Evolutionary conservation across 2,329 filamentous ascomycete genomes (phyloP), one percentile per base, ranked within the genome.

Genomic region (Xylaria sp.): DNA sequence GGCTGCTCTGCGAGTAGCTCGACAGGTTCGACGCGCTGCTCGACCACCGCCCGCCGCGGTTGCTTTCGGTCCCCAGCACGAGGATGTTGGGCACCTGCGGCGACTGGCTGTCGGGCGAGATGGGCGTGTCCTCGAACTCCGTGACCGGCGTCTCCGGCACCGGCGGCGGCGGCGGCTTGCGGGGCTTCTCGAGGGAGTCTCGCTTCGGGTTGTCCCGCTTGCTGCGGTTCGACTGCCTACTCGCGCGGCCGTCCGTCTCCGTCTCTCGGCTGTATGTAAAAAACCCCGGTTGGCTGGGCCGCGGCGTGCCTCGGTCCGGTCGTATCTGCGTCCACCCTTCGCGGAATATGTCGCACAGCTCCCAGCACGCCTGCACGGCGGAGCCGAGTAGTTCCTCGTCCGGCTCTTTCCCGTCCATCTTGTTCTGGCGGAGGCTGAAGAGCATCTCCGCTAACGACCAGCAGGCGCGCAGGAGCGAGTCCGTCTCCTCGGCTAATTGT

Each of bases 391-490:
- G 85, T 75, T 97, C 94, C 76, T 95, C 93, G 71, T 97, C 93
- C 0, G 92, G 85, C 0, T 85, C 82, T 73, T 88, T 92, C 21
- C 89, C 89, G 72, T 96, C 93, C 39, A 91, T 86, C 71, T 87
- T 90, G 78, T 90, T 95, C 75, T 97, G 94, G 2, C 94, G 90
- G 48, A 98, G 85, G 77, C 90, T 97, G 80, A 97, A 97, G 0
- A 98, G 87, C 90, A 97, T 97, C 79, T 97, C 94, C 7, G 94
- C 93, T 12, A 98, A 82, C 2, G 90, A 88, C 95, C 95, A 98
- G 77, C 94, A 97, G 24, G 94, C 93, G 64, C 91, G 88, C 3
- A 98, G 85, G 3, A 98, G 85, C 6, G 92, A 90, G 78, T 97
- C 94, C 0, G 93, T 95, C 75, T 97, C 93, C 70, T 92, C 90